Percentiles rank a stretch among this genome's conserved stretches.
Evolutionary conservation across 2,329 filamentous ascomycete species (phyloP).

Genomic region (Thelonectria blattea): DNA sequence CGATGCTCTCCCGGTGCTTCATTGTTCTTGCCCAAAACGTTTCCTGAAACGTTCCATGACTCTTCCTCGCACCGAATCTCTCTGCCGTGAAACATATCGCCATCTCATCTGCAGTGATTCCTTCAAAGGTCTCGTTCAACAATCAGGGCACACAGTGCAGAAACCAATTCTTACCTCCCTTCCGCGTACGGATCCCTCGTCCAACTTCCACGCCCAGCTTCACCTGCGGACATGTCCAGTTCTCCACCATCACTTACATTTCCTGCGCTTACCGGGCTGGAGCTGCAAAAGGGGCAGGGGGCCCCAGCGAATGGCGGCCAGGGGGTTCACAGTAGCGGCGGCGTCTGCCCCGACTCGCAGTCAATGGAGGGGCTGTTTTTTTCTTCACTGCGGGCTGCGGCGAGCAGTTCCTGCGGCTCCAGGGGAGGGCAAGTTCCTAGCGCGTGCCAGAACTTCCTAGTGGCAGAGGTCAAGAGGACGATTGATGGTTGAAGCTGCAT

Average conservation of each 20-base stretch:
- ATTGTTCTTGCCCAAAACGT: background rate
- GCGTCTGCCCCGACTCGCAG: slow-evolving; percentile 3
- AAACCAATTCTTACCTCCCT: background rate
- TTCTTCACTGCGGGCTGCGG: background rate
- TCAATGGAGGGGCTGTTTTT: background rate
- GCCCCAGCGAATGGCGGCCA: slow-evolving; percentile 6
- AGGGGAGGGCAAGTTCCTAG: slow-evolving; percentile 4
- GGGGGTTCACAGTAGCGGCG: slow-evolving; percentile 6
- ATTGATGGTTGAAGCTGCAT: background rate
- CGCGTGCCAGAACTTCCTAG: background rate
- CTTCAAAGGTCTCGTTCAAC: background rate
- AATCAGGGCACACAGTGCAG: background rate
- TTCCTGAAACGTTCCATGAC: background rate
- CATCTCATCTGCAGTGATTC: background rate
- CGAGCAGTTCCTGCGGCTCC: slow-evolving; percentile 11
- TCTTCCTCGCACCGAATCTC: background rate
- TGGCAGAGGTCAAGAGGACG: background rate
- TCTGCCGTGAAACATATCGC: background rate
- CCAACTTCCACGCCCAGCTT: slow-evolving; percentile 2
- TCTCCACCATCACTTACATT: slow-evolving; percentile 19
- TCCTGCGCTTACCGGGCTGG: slow-evolving; percentile 6
- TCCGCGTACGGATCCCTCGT: background rate
- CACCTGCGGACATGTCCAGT: slow-evolving; percentile 1
- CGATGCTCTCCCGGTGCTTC: background rate
- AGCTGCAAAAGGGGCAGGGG: slow-evolving; percentile 17